Conservation (phyloP, 306 rosid species). For the Elaeagnus macrophylla region DNA sequence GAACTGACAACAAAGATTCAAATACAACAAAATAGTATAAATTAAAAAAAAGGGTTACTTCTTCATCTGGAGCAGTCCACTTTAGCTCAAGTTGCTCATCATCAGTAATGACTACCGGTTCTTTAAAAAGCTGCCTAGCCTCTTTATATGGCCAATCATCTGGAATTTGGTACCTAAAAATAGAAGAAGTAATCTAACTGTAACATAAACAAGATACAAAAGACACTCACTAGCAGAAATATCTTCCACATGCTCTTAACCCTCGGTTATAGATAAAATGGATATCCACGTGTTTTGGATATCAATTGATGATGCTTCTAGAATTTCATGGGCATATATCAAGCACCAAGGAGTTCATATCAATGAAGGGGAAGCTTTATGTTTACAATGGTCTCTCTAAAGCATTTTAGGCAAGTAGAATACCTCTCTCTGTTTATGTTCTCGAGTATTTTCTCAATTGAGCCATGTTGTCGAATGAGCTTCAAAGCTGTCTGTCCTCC, state of each 20-base stretch:
- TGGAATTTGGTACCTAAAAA: conserved; percentile 78
- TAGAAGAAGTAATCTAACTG: background rate
- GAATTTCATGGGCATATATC: too few relatives aligned
- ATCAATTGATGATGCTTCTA: too few relatives aligned
- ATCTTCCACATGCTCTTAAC: too few relatives aligned
- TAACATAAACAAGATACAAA: too few relatives aligned
- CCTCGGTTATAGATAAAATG: too few relatives aligned
- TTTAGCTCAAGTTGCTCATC: conserved; percentile 67
- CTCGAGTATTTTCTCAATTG: conserved; percentile 79
- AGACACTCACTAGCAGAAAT: too few relatives aligned
- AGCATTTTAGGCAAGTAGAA: conserved; percentile 9
- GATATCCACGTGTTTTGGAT: too few relatives aligned
- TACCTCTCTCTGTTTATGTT: conserved; percentile 83
- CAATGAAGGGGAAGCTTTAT: too few relatives aligned
- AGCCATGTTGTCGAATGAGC: conserved; percentile 91
- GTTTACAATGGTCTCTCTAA: background rate
- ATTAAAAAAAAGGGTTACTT: conserved; percentile 33
- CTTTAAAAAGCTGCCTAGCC: conserved; percentile 82
- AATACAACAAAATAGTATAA: conserved; percentile 5
- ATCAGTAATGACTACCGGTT: conserved; percentile 56
- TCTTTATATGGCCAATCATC: conserved; percentile 87
- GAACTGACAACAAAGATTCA: conserved; percentile 7
- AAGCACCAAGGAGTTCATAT: too few relatives aligned
- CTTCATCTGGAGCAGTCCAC: conserved; percentile 94
- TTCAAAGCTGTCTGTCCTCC: conserved; percentile 95